A percentile compares a stretch with the other conserved stretches of the same genome.
These are phyloP conservation scores for Fusarium agapanthi DNA, from an alignment of 2,329 filamentous ascomycete genomes.

Conservation along the genomic window DNA sequence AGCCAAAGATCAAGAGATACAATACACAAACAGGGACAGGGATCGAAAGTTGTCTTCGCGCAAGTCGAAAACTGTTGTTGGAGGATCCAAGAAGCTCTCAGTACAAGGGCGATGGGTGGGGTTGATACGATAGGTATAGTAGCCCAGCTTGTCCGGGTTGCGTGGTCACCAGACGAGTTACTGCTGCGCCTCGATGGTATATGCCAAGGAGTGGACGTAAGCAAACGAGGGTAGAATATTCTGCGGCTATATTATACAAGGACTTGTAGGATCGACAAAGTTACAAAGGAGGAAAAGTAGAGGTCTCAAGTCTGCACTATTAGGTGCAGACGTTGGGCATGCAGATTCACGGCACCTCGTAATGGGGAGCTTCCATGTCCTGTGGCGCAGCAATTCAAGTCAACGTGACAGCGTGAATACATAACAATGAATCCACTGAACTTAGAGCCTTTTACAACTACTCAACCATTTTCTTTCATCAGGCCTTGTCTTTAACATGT, in stretches of 20 bases:
- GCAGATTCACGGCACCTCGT: not conserved
- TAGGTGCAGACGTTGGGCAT: conserved; percentile 4
- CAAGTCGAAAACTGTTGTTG: conserved; percentile 17
- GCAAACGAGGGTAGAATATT: not conserved
- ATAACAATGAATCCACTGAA: not conserved
- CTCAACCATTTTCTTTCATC: conserved; percentile 20
- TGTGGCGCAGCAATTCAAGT: conserved; percentile 27
- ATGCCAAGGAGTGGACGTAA: conserved; percentile 13
- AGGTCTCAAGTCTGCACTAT: not conserved
- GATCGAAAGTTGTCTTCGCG: not conserved
- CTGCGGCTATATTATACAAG: conserved; percentile 1
- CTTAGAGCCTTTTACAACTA: not conserved
- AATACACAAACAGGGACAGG: not conserved
- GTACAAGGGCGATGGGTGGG: conserved; percentile 29
- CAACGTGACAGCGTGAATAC: not conserved
- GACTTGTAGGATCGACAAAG: conserved; percentile 4
- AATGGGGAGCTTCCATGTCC: not conserved
- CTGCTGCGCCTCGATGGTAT: conserved; percentile 32
- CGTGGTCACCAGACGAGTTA: conserved; percentile 31
- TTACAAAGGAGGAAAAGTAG: not conserved
- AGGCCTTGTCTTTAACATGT: not conserved
- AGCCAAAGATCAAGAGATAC: not conserved
- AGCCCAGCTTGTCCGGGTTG: conserved; percentile 18
- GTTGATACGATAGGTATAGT: conserved; percentile 23
- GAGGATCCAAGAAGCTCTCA: conserved; percentile 29